A percentile compares a stretch with the other conserved stretches of the same genome.
phyloP scores from a whole-genome alignment of 78 protist species.

The Dictyostelium purpureum region DNA sequence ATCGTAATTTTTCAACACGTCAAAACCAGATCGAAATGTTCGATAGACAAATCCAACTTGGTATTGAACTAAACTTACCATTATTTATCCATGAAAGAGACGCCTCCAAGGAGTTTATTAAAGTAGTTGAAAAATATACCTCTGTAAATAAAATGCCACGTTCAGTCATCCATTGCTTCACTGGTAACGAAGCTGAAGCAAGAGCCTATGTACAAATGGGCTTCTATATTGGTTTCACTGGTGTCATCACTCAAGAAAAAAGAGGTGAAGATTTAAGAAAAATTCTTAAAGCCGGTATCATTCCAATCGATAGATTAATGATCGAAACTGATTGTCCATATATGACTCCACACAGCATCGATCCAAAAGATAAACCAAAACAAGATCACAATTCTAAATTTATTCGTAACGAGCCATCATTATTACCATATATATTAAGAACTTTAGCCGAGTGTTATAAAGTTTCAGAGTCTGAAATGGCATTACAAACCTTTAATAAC shows the following conservation, averaged over 20 bases:
- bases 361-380: conserved; percentile 15
- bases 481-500: conserved; percentile 19
- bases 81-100: conserved; percentile 81
- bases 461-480: conserved; percentile 31
- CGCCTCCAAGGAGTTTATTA: conserved; percentile 44
- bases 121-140: neutral
- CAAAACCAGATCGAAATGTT: conserved; percentile 66
- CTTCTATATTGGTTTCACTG: conserved; percentile 78
- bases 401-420: conserved; percentile 70
- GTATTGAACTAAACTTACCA: conserved; percentile 56
- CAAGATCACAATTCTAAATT: neutral
- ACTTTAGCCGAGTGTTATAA: conserved; percentile 63
- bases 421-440: conserved; percentile 20
- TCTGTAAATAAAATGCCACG: conserved; percentile 32
- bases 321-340: conserved; percentile 83
- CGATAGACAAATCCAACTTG: conserved; percentile 64
- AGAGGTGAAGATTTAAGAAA: conserved; percentile 51
- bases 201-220: conserved; percentile 27
- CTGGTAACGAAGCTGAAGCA: conserved; percentile 67
- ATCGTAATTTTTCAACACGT: conserved; percentile 55
- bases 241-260: conserved; percentile 45
- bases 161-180: conserved; percentile 74
- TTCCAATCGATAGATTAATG: conserved; percentile 70
- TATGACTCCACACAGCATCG: conserved; percentile 64
- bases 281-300: neutral